Conservation (phyloP, 352 stramenopile species). For the Phytophthora pisi region DNA sequence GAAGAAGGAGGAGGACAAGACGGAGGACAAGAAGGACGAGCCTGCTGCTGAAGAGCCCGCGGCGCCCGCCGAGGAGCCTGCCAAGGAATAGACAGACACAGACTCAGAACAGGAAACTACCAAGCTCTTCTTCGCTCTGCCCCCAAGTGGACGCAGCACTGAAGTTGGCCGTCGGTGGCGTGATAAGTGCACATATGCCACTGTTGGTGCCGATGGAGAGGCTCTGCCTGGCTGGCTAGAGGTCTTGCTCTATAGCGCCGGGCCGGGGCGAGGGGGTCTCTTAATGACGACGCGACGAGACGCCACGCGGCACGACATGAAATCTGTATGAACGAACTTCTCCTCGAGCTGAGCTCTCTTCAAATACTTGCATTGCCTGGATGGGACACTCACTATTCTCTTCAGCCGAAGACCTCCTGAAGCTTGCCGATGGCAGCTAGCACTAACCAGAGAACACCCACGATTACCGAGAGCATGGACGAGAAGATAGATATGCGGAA, state of each 20-base stretch:
- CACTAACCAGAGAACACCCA: conserved; percentile 85
- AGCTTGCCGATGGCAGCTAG: conserved; percentile 77
- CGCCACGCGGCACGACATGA: conserved; percentile 8
- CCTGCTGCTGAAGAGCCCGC: conserved; percentile 27
- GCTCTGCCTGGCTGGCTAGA: not conserved
- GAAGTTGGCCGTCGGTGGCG: not conserved
- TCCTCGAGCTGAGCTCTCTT: conserved; percentile 16
- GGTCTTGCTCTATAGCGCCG: conserved; percentile 4
- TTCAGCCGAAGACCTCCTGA: conserved; percentile 78
- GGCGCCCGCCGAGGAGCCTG: conserved; percentile 19
- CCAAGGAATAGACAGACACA: conserved; percentile 33
- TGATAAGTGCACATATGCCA: not conserved
- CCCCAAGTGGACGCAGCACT: not conserved
- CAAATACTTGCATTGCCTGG: conserved; percentile 32
- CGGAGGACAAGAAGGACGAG: conserved; percentile 34
- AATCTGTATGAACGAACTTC: conserved; percentile 37
- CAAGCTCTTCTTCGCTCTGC: not conserved
- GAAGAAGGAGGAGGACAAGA: conserved; percentile 17
- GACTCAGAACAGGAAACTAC: not conserved
- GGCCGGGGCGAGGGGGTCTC: not conserved
- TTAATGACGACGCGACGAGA: conserved; percentile 23
- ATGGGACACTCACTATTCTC: conserved; percentile 13
- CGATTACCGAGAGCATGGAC: conserved; percentile 83
- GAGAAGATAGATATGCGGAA: conserved; percentile 86
- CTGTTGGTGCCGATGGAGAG: not conserved